These are phyloP conservation scores for Globisporangium nunn DNA, from an alignment of 352 stramenopile genomes.

Conservation along the genomic window DNA sequence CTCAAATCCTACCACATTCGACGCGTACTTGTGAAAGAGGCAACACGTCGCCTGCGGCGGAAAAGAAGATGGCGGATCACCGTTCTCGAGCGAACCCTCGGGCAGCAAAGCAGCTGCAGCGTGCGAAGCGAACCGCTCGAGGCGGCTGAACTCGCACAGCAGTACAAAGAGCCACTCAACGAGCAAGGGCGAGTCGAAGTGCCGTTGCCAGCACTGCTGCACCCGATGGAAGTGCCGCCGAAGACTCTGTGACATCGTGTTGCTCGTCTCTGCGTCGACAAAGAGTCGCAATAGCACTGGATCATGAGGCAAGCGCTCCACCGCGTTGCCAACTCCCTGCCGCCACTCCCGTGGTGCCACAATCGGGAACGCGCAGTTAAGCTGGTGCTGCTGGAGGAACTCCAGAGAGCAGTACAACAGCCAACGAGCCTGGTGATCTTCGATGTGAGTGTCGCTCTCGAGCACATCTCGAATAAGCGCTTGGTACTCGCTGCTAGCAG, in stretches of 20 bases:
- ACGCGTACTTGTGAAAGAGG: slow-evolving; percentile 57
- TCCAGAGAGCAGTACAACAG: slow-evolving; percentile 38
- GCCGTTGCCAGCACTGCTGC: slow-evolving; percentile 33
- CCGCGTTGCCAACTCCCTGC: slow-evolving; percentile 21
- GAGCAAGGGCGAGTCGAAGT: slow-evolving; percentile 56
- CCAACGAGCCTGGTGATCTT: slow-evolving; percentile 20
- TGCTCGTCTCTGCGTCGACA: slow-evolving; percentile 60
- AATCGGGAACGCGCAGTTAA: slow-evolving; percentile 17
- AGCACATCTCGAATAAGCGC: slow-evolving; percentile 9
- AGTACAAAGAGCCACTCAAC: slow-evolving; percentile 74
- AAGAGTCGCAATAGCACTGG: slow-evolving; percentile 61
- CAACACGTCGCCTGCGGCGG: slow-evolving; percentile 29
- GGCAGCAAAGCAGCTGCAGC: background rate
- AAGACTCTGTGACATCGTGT: slow-evolving; percentile 65
- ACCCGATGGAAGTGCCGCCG: slow-evolving; percentile 49
- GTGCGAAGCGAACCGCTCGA: slow-evolving; percentile 23
- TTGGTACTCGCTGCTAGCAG: slow-evolving; percentile 38
- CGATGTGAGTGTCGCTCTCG: background rate
- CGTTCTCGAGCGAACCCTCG: background rate
- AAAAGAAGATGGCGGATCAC: background rate
- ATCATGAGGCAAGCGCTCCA: slow-evolving; percentile 35
- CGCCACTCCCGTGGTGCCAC: slow-evolving; percentile 57
- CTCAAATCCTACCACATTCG: slow-evolving; percentile 39
- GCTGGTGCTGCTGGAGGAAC: slow-evolving; percentile 55
- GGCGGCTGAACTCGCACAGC: slow-evolving; percentile 51